Evolutionary conservation across 2,329 filamentous ascomycete species (phyloP).

Genomic region (Coniochaeta hoffmannii): DNA sequence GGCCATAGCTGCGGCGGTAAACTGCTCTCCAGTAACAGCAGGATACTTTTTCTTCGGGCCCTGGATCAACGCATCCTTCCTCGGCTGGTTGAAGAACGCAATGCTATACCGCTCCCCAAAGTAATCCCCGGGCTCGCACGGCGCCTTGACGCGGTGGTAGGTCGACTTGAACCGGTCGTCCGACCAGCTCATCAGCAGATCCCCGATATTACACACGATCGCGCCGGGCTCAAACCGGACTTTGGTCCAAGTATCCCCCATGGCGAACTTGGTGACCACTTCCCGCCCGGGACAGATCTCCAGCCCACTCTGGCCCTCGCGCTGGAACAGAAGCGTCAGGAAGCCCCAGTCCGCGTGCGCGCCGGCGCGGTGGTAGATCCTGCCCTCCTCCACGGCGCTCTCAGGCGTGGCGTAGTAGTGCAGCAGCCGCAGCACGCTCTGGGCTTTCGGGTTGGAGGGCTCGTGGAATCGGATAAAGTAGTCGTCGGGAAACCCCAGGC

Average conservation of each 20-base stretch:
- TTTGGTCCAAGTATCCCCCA: conserved; percentile 49
- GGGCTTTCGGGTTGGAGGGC: conserved; percentile 35
- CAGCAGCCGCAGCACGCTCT: conserved; percentile 43
- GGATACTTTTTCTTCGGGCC: conserved; percentile 49
- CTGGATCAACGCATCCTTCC: conserved; percentile 43
- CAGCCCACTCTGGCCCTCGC: conserved; percentile 43
- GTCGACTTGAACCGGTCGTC: conserved; percentile 55
- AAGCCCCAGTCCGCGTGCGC: conserved; percentile 53
- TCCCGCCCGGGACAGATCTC: conserved; percentile 53
- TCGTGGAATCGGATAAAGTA: conserved; percentile 48
- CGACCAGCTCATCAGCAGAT: conserved; percentile 51
- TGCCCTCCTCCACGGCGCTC: conserved; percentile 6
- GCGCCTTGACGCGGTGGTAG: conserved; percentile 40
- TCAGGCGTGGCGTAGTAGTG: conserved; percentile 13
- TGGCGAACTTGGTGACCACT: conserved; percentile 43
- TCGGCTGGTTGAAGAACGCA: conserved; percentile 54
- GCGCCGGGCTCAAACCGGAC: conserved; percentile 38
- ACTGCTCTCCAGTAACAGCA: conserved; percentile 45
- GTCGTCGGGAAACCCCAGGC: conserved; percentile 43
- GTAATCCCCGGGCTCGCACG: conserved; percentile 28
- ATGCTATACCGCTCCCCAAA: conserved; percentile 50
- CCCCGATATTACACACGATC: conserved; percentile 51
- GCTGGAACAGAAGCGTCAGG: conserved; percentile 51
- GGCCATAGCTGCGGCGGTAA: conserved; percentile 44
- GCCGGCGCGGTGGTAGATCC: conserved; percentile 43